These are phyloP conservation scores for Syncephalastrum contaminatum DNA, from an alignment of 371 early-diverging fungal species.

Conservation along the genomic window DNA sequence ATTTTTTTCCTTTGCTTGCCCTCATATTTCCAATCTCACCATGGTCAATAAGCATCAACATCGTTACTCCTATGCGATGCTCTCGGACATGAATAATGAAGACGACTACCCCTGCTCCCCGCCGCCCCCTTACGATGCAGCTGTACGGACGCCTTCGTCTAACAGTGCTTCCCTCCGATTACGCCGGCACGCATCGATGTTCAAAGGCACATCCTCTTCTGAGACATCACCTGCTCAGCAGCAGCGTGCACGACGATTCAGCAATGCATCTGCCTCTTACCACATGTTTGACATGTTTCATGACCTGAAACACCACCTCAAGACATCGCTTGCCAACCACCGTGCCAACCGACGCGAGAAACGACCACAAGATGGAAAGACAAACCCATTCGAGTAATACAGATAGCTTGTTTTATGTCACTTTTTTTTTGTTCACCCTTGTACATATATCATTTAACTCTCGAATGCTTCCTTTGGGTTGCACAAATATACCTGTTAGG, in stretches of 20 bases:
- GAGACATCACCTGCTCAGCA: too few relatives aligned
- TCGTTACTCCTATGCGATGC: not conserved
- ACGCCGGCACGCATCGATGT: too few relatives aligned
- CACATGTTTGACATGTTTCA: constrained; percentile 5
- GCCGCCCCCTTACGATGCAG: not conserved
- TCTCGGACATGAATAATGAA: not conserved
- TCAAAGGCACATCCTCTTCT: too few relatives aligned
- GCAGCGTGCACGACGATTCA: too few relatives aligned
- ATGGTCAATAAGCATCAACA: not conserved
- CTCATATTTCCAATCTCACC: not conserved
- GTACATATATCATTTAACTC: too few relatives aligned
- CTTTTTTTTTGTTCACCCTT: too few relatives aligned
- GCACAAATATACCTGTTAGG: not conserved
- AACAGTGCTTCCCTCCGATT: too few relatives aligned
- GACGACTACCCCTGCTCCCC: not conserved
- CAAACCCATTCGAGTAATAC: constrained; percentile 36
- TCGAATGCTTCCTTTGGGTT: not conserved
- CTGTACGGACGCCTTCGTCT: not conserved
- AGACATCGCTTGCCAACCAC: constrained; percentile 2
- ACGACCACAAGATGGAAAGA: constrained; percentile 41
- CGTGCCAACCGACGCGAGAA: constrained; percentile 18
- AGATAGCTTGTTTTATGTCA: too few relatives aligned
- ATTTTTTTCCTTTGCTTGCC: not conserved
- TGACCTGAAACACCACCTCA: constrained; percentile 5
- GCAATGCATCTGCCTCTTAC: constrained; percentile 1